Evolutionary conservation across 2,329 filamentous ascomycete species (phyloP).

Genomic region (Ophiosphaerella narmari): DNA sequence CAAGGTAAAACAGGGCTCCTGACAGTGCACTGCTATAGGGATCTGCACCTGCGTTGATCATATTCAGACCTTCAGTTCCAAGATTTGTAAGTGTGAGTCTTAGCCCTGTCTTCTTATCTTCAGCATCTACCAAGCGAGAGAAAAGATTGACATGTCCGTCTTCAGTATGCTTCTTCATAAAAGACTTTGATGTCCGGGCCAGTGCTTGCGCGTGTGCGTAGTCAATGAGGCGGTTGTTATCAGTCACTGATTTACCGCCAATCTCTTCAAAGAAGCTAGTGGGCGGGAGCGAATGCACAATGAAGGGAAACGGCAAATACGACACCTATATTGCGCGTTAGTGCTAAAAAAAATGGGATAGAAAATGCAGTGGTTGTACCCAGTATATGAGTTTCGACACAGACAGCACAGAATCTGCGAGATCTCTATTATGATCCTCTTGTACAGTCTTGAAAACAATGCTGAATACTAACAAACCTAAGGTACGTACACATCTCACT

Average conservation of each 20-base stretch:
- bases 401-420: constrained; percentile 25
- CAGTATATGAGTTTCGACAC: constrained; percentile 29
- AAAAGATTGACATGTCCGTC: constrained; percentile 46
- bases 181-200: not conserved
- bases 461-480: constrained; percentile 45
- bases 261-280: constrained; percentile 23
- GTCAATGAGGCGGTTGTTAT: constrained; percentile 32
- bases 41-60: constrained; percentile 53
- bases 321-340: constrained; percentile 12
- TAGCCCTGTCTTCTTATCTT: constrained; percentile 48
- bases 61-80: constrained; percentile 49
- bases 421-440: constrained; percentile 32
- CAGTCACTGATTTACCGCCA: constrained; percentile 24
- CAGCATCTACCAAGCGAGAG: constrained; percentile 46
- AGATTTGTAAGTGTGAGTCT: constrained; percentile 46
- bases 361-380: constrained; percentile 9
- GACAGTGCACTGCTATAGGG: constrained; percentile 41
- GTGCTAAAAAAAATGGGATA: not conserved
- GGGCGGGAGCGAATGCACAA: constrained; percentile 24
- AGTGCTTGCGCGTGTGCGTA: constrained; percentile 20
- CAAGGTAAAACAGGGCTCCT: constrained; percentile 46
- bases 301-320: constrained; percentile 17
- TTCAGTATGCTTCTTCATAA: constrained; percentile 12
- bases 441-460: constrained; percentile 44
- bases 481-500: constrained; percentile 45